These are phyloP conservation scores for Nitzschia sp. DNA, from an alignment of 108 stramenopile species.

Conservation along the genomic window DNA sequence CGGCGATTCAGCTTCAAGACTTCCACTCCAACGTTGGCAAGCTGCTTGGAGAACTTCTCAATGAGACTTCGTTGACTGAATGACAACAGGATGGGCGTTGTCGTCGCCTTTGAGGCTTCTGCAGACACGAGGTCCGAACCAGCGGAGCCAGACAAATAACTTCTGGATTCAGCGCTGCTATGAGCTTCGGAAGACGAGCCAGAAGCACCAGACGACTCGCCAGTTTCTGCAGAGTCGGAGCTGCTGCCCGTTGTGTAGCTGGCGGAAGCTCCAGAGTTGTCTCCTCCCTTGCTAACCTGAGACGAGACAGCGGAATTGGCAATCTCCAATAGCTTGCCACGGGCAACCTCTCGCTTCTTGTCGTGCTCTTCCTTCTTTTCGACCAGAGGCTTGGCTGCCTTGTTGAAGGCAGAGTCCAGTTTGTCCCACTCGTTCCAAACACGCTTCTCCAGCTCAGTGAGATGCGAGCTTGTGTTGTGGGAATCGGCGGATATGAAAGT, in stretches of 20 bases:
- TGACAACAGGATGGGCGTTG: constrained; percentile 37
- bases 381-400: not conserved
- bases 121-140: not conserved
- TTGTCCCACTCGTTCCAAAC: constrained; percentile 47
- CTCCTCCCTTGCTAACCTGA: constrained; percentile 21
- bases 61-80: constrained; percentile 41
- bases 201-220: constrained; percentile 14
- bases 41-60: constrained; percentile 52
- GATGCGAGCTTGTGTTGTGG: constrained; percentile 14
- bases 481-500: constrained; percentile 19
- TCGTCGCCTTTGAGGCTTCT: constrained; percentile 5
- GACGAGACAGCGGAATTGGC: constrained; percentile 30
- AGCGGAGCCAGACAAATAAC: not conserved
- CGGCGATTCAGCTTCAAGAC: constrained; percentile 82
- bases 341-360: constrained; percentile 30
- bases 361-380: constrained; percentile 19
- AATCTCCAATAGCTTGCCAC: constrained; percentile 33
- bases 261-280: constrained; percentile 18
- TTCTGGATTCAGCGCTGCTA: not conserved
- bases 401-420: constrained; percentile 10
- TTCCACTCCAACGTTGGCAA: constrained; percentile 59
- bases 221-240: constrained; percentile 21
- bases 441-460: constrained; percentile 29
- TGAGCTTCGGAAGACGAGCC: constrained; percentile 14
- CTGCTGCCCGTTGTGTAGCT: constrained; percentile 9